Evolutionary conservation across 2,329 filamentous ascomycete genomes (phyloP).

Genomic region (Stachybotrys chlorohalonatus): DNA sequence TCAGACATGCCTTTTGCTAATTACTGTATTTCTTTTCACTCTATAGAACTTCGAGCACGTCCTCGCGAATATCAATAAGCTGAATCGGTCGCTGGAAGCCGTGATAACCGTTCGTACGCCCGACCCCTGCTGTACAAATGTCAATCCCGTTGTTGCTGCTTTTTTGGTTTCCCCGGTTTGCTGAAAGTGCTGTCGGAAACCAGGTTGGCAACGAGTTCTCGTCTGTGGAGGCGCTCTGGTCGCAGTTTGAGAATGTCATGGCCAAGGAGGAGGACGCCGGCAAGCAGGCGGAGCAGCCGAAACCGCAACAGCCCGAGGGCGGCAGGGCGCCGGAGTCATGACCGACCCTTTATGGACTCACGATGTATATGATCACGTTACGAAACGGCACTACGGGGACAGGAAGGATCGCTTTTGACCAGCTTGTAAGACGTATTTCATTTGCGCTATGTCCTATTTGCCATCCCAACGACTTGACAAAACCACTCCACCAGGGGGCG

Average conservation of each 20-base stretch:
- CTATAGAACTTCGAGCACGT: slow-evolving; percentile 72
- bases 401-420: background rate
- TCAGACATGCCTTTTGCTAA: background rate
- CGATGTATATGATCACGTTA: too few relatives aligned
- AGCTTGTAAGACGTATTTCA: background rate
- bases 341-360: background rate
- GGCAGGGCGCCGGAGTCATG: background rate
- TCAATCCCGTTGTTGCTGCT: slow-evolving; percentile 1
- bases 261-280: slow-evolving; percentile 44
- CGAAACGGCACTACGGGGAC: too few relatives aligned
- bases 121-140: background rate
- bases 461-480: background rate
- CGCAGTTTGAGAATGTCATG: slow-evolving; percentile 95
- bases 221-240: slow-evolving; percentile 96
- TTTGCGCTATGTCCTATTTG: background rate
- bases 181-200: background rate
- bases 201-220: slow-evolving; percentile 95
- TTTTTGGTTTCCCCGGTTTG: background rate
- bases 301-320: slow-evolving; percentile 10
- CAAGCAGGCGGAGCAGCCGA: slow-evolving; percentile 17
- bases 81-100: slow-evolving; percentile 86
- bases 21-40: background rate
- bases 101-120: slow-evolving; percentile 66
- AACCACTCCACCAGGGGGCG: background rate
- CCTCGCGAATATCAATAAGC: slow-evolving; percentile 88